Base-by-base conservation (phyloP, 23 red algal genomes). In the Gracilaria caudata region DNA sequence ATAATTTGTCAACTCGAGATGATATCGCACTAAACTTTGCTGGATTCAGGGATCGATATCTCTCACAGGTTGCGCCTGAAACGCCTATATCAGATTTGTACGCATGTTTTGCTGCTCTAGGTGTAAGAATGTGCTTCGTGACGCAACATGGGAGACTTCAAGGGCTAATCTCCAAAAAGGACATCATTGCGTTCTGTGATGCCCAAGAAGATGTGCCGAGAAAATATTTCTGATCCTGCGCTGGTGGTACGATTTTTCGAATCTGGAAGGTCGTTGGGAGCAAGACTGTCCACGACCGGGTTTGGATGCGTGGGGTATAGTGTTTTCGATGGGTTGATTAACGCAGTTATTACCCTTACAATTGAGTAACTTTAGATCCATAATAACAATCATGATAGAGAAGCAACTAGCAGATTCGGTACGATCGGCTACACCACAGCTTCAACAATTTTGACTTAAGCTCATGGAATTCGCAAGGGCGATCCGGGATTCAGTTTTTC, bases 111-210 rank as follows among this genome's bases (percentile, higher is more conserved):
- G 75, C 81, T 6, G 78, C 65, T 6, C 76, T 90, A 21, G 94
- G 94, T 7, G 74, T 88, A 65, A 81, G 90, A 38, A 86, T 90
- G 73, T 81, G 84, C 28, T 88, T 73, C 39, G 78, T 96, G 8
- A 84, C 82, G 16, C 73, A 83, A 20, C 30, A 77, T 25, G 94
- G 94, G n/a, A 36, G 86, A 44, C 65, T 96, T 61, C 72, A 80
- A 21, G 94, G 94, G 28, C 47, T 96, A 21, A 64, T 96, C 14
- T 86, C 86, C 23, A 96, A 96, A 51, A 96, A 96, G 89, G 94
- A 96, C 74, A 57, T 86, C 25, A 90, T 96, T 49, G 82, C 76
- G 20, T 96, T 83, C 90, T 92, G 83, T 46, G 94, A 96, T 65
- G 86, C 78, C 11, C 46, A 56, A 21, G 83, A 64, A 59, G 70